Evolutionary conservation across 2,329 filamentous ascomycete genomes (phyloP).

Genomic region (Cyphellophora attinorum): DNA sequence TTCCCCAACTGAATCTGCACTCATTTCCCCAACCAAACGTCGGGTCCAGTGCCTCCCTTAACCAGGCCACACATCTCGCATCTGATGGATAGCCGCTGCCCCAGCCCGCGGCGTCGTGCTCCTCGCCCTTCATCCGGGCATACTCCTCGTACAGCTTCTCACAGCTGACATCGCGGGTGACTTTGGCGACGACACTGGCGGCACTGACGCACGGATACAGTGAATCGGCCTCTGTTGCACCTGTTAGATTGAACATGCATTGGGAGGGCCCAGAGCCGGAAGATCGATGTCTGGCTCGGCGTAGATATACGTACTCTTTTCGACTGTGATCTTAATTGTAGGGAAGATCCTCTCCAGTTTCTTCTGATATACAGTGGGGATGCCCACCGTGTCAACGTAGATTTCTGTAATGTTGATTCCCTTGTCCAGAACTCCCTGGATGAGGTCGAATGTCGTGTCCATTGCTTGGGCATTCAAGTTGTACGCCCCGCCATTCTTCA

Average conservation of each 20-base stretch:
- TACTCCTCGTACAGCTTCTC: conserved; percentile 63
- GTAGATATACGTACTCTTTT: too few species aligned
- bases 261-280: too few species aligned
- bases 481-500: conserved; percentile 53
- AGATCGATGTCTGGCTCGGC: too few species aligned
- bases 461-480: conserved; percentile 95
- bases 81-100: conserved; percentile 93
- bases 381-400: conserved; percentile 91
- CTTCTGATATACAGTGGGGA: conserved; percentile 71
- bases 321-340: conserved; percentile 61
- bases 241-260: too few species aligned
- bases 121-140: conserved; percentile 17
- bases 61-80: conserved; percentile 67
- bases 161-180: conserved; percentile 82
- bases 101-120: conserved; percentile 48
- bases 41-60: conserved; percentile 79
- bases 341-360: conserved; percentile 80
- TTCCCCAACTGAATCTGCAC: conserved; percentile 92
- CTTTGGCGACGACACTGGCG: conserved; percentile 90
- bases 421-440: conserved; percentile 62
- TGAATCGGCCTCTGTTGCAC: conserved; percentile 93
- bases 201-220: conserved; percentile 89
- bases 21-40: conserved; percentile 93
- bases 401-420: conserved; percentile 81
- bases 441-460: conserved; percentile 79